Evolutionary conservation across 106 monocot species (phyloP).

Genomic region (Dioscorea alata): DNA sequence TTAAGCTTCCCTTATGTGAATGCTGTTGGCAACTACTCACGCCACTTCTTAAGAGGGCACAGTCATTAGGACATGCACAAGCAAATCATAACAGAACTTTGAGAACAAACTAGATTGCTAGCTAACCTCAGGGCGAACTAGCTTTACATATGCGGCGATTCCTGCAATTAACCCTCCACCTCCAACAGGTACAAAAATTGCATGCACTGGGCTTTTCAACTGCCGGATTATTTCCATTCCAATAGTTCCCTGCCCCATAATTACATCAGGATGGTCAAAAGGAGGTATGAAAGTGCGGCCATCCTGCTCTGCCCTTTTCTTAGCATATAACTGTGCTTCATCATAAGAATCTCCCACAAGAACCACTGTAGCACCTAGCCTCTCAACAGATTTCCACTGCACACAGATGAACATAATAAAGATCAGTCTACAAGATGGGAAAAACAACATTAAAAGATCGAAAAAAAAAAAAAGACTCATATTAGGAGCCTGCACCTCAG

Average conservation of each 20-base stretch:
- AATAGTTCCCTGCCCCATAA: conserved; percentile 86
- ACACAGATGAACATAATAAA: conserved; percentile 3
- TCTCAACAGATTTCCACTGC: conserved; percentile 91
- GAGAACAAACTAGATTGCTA: background rate
- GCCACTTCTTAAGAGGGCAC: background rate
- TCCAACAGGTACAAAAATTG: conserved; percentile 97
- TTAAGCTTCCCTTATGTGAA: background rate
- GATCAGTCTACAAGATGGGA: background rate
- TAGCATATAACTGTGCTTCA: conserved; percentile 90
- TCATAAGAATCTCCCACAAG: conserved; percentile 95
- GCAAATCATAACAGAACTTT: background rate
- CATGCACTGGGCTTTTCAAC: conserved; percentile 67
- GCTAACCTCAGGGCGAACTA: conserved; percentile 80
- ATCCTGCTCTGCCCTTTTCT: conserved; percentile 43
- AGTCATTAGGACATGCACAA: background rate
- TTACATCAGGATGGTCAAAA: conserved; percentile 93
- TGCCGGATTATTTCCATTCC: conserved; percentile 97
- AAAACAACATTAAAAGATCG: background rate
- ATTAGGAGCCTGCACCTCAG: too few species aligned
- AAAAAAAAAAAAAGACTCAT: background rate
- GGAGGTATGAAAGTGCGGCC: conserved; percentile 85
- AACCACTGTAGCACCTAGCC: conserved; percentile 85
- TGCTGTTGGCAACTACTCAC: background rate
- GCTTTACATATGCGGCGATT: conserved; percentile 92
- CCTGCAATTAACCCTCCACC: conserved; percentile 98